Conservation (phyloP, 2,329 filamentous ascomycete genomes). For the Aureobasidium sp. region DNA sequence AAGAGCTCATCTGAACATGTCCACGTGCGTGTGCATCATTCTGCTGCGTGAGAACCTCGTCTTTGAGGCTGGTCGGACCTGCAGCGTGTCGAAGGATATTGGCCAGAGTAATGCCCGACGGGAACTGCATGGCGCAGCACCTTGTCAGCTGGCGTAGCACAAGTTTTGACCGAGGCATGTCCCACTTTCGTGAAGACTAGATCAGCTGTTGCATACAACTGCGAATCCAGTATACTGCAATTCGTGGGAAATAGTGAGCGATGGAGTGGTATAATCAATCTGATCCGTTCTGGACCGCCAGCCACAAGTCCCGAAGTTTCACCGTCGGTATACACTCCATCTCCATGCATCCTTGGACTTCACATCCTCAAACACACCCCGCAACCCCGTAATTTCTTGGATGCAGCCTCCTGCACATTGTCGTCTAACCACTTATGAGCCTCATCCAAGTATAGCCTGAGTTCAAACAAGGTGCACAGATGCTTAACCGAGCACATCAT, state of each 20-base stretch:
- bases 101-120: not conserved
- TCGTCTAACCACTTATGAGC: not conserved
- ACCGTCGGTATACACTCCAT: not conserved
- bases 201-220: not conserved
- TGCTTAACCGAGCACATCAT: not conserved
- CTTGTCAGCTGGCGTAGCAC: not conserved
- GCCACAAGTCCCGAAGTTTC: not conserved
- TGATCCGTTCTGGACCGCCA: not conserved
- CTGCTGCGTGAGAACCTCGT: not conserved
- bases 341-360: not conserved
- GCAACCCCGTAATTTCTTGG: not conserved
- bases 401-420: not conserved
- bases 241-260: not conserved
- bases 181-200: not conserved
- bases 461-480: not conserved
- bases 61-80: not conserved
- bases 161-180: not conserved
- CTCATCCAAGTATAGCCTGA: not conserved
- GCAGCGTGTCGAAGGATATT: no score
- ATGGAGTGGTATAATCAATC: not conserved
- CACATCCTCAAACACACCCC: not conserved
- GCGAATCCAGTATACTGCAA: not conserved
- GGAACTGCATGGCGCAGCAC: not conserved
- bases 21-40: not conserved
- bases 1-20: not conserved